Base-by-base conservation (phyloP, 2,329 filamentous ascomycete species). In the Penicillium sp. region DNA sequence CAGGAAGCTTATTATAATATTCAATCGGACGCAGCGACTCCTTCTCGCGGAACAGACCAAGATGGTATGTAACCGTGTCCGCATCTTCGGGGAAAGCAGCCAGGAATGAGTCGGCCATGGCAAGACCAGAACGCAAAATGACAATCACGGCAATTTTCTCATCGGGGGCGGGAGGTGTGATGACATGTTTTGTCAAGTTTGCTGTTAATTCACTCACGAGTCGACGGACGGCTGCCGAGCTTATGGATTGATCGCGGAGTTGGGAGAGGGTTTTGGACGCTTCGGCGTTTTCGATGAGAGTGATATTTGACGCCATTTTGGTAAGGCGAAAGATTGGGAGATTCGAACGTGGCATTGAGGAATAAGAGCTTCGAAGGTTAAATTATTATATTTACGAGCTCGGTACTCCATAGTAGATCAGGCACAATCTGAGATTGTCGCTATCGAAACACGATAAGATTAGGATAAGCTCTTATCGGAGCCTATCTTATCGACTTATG, bases 71-170 rank as follows among this genome's bases (percentile, higher is more conserved):
- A 14, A 64, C 62, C 0, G 66, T 62, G 20, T 69, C 64, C 52
- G 65, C 37, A 59, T 62, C 51, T 65, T 57, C 41, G 51, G 59
- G 47, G 55, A 66, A 29, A 9, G 47, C 56, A n/a, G 55, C 53
- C 25, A 73, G 44, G 53, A 75, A 75, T 2, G 70, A 56, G 35
- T 76, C 73, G 23, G 64, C 66, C 74, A 77, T 77, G 27, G 69
- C 64, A 5, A 77, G 56, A 1, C 74, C 73, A 4, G 73, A 75
- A 12, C 74, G 73, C 18, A 62, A 54, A 12, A 64, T 51, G 1
- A 62, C 55, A 20, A 73, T 60, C 9, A 73, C 53, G n/a, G 70
- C 71, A 26, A 73, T 54, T 20, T 62, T 65, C 42, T 67, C 67
- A 2, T 57, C 48, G 2, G 43, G 31, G 12, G 49, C 14, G 6